Evolutionary conservation across 2,329 filamentous ascomycete species (phyloP).

Genomic region (Colletotrichum caudatum): DNA sequence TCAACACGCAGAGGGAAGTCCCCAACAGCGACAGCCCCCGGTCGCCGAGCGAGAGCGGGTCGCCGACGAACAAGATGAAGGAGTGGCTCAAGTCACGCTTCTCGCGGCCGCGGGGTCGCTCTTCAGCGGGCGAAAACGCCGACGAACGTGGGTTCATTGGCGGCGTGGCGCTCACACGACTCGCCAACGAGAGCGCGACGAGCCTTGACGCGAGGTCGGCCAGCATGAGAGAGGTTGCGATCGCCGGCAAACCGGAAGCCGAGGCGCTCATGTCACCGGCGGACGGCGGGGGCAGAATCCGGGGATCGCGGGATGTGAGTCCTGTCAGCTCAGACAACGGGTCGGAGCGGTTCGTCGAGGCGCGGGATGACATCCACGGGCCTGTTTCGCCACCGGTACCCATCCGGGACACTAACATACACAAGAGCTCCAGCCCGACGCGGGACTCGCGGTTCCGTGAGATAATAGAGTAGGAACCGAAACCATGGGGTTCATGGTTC

Average conservation of each 20-base stretch:
- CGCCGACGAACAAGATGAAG: constrained; percentile 57
- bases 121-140: constrained; percentile 52
- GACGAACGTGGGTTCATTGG: constrained; percentile 61
- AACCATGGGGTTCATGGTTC: not conserved
- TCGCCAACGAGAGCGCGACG: constrained; percentile 59
- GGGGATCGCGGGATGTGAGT: constrained; percentile 53
- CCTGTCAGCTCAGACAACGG: constrained; percentile 49
- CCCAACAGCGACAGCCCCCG: constrained; percentile 33
- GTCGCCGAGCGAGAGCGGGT: constrained; percentile 43
- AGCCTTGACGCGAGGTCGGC: constrained; percentile 57
- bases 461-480: constrained; percentile 56
- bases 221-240: constrained; percentile 61
- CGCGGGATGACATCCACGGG: constrained; percentile 47
- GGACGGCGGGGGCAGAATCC: constrained; percentile 43
- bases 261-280: constrained; percentile 9
- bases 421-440: constrained; percentile 63
- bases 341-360: constrained; percentile 59
- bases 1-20: constrained; percentile 40
- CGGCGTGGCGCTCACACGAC: constrained; percentile 58
- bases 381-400: constrained; percentile 55
- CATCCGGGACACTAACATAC: constrained; percentile 50
- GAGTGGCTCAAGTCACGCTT: constrained; percentile 69
- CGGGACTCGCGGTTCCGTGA: constrained; percentile 71
- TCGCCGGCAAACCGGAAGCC: constrained; percentile 53
- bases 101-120: constrained; percentile 55